These are phyloP conservation scores for Blastocystis sp. DNA, from an alignment of 352 stramenopile species.

Conservation along the genomic window DNA sequence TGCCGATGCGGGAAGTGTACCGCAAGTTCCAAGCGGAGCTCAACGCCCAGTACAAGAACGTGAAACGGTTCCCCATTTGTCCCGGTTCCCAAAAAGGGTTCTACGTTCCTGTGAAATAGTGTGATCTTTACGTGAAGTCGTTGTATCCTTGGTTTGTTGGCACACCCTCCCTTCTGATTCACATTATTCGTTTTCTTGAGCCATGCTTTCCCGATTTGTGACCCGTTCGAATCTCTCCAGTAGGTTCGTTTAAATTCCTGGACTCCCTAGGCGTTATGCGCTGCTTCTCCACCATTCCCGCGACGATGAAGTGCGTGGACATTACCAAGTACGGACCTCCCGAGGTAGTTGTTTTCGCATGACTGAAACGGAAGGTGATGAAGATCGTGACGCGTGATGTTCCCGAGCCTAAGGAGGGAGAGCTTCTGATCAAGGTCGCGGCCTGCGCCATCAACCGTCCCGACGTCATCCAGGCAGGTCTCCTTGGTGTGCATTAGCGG, in stretches of 20 bases:
- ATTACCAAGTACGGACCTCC: conserved; percentile 36
- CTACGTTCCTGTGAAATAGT: too few relatives aligned
- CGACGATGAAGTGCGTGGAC: conserved; percentile 45
- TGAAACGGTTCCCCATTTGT: not conserved
- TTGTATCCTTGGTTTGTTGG: not conserved
- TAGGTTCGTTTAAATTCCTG: not conserved
- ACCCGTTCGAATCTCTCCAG: not conserved
- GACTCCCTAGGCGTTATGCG: not conserved
- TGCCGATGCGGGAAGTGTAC: conserved; percentile 11
- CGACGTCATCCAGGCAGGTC: conserved; percentile 56
- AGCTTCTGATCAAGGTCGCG: conserved; percentile 59
- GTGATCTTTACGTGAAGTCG: too few relatives aligned
- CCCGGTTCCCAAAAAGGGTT: not conserved
- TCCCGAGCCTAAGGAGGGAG: conserved; percentile 44
- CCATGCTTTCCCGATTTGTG: not conserved
- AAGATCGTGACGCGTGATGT: conserved; percentile 45
- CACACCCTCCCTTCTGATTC: not conserved
- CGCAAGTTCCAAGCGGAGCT: not conserved
- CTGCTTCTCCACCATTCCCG: conserved; percentile 41
- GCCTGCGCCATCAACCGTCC: conserved; percentile 59
- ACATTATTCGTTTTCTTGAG: not conserved
- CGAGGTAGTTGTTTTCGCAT: not conserved
- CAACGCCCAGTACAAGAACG: not conserved
- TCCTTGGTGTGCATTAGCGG: not conserved
- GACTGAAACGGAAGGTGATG: conserved; percentile 17